phyloP scores from a whole-genome alignment of 352 stramenopile genomes.

The Phytophthora idaei region DNA sequence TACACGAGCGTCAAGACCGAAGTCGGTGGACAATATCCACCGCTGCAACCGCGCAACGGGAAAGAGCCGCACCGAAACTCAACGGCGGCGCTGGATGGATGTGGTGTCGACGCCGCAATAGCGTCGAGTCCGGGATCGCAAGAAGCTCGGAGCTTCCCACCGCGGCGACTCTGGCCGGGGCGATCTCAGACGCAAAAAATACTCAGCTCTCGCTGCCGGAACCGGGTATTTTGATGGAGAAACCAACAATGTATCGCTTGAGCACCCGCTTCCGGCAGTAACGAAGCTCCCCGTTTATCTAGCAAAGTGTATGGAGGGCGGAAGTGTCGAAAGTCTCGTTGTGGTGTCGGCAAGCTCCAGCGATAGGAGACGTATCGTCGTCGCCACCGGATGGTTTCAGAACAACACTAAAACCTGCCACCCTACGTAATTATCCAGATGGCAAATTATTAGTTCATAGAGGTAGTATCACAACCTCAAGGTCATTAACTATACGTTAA shows the following conservation, averaged over 20 bases:
- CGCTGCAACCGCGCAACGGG: conserved; percentile 17
- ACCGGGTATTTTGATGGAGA: conserved; percentile 35
- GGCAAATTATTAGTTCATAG: background rate
- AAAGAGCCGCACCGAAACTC: conserved; percentile 35
- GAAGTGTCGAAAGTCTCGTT: conserved; percentile 24
- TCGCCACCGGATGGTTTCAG: conserved; percentile 14
- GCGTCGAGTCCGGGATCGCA: background rate
- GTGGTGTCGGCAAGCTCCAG: conserved; percentile 14
- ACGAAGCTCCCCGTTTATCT: background rate
- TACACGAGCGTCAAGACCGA: conserved; percentile 7
- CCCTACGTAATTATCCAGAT: background rate
- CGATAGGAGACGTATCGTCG: conserved; percentile 17
- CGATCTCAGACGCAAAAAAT: conserved; percentile 26
- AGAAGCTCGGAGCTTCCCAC: conserved; percentile 15
- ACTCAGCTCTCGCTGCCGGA: conserved; percentile 3
- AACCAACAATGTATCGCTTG: background rate
- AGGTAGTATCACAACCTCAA: background rate
- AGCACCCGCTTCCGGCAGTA: conserved; percentile 10
- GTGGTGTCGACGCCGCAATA: background rate
- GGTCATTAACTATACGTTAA: background rate
- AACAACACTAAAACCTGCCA: background rate
- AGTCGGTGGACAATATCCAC: conserved; percentile 29
- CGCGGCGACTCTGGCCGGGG: conserved; percentile 10
- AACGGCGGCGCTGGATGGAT: conserved; percentile 21
- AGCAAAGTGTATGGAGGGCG: conserved; percentile 7